Evolutionary conservation across 495 filamentous ascomycete genomes (phyloP), one percentile per base, ranked within the genome.

Genomic region (Cryomyces antarcticus): DNA sequence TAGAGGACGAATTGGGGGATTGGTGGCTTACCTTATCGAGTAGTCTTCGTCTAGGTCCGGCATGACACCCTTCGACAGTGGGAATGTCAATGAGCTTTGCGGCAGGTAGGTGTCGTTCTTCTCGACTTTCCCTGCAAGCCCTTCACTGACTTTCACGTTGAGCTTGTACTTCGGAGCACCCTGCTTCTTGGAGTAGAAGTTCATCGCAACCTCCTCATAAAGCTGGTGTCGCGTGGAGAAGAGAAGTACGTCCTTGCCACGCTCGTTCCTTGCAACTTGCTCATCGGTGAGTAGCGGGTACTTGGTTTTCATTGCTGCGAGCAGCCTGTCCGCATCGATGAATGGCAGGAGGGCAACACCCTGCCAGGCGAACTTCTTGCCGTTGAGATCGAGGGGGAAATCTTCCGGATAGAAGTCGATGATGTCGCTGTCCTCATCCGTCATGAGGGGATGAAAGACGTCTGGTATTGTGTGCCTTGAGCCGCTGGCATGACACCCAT

Each of bases 311-410:
- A 94, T 87, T 5, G 92, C 89, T 24, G 70, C 67, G 17, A 96
- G 67, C 13, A 99, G 63, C 30, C 87, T 73, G 41, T 77, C 77
- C 62, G 89, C 89, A 56, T 99, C 86, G 50, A 99, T 96, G 60
- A 94, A 99, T 0, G 89, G 89, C 13, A 99, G 72, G 29, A 96
- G 63, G 24, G 82, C 82, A 36, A 96, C 84, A 48, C 89, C 89
- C 54, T 99, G 88, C 89, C 89, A 99, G 2, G 84, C 82, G 60
- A 93, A 92, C 56, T 96, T 99, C 66, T 96, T 96, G 45, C 89
- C 89, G 45, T 99, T 96, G 42, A 96, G 61, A 55, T 99, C 89
- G 43, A 94, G 69, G 4, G 77, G 71, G 55, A 99, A 99, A 35
- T 93, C 82, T 51, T 84, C 81, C 0, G 92, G 92, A 51, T 99